Conservation (phyloP, 2,329 filamentous ascomycete genomes). For the Ophiostoma montium region DNA sequence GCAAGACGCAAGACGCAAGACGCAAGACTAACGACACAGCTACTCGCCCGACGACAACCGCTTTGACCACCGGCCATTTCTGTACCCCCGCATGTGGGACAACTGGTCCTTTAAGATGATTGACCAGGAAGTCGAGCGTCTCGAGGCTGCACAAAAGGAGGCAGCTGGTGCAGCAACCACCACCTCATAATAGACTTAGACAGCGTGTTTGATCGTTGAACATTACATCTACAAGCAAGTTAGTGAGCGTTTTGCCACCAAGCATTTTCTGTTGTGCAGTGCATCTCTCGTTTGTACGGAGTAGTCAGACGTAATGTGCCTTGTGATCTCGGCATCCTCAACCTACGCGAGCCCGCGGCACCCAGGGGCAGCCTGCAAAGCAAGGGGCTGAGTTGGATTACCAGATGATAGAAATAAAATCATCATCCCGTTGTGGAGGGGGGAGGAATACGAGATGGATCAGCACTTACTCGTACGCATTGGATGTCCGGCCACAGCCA, state of each 20-base stretch:
- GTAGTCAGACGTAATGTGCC: constrained; percentile 9
- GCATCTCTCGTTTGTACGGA: neutral
- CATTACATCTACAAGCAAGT: neutral
- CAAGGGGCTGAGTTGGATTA: constrained; percentile 15
- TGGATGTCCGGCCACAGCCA: no score
- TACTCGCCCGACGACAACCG: constrained; percentile 30
- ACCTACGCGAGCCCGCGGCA: constrained; percentile 8
- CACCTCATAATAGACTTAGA: neutral
- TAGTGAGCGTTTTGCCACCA: neutral
- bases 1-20: no score
- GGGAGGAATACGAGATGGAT: neutral
- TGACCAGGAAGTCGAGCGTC: constrained; percentile 18
- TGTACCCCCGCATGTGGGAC: constrained; percentile 23
- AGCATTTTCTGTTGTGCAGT: neutral
- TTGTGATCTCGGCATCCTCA: constrained; percentile 12
- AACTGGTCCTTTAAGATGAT: constrained; percentile 21
- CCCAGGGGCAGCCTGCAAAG: neutral
- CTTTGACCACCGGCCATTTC: constrained; percentile 25
- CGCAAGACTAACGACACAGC: constrained; percentile 6
- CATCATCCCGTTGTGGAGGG: constrained; percentile 5
- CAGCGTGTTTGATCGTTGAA: neutral
- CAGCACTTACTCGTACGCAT: no score
- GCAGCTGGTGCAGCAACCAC: neutral
- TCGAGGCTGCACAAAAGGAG: constrained; percentile 14
- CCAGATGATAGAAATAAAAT: constrained; percentile 12